Evolutionary conservation across 2,329 filamentous ascomycete species (phyloP).

Genomic region (Sporothrix inflata): DNA sequence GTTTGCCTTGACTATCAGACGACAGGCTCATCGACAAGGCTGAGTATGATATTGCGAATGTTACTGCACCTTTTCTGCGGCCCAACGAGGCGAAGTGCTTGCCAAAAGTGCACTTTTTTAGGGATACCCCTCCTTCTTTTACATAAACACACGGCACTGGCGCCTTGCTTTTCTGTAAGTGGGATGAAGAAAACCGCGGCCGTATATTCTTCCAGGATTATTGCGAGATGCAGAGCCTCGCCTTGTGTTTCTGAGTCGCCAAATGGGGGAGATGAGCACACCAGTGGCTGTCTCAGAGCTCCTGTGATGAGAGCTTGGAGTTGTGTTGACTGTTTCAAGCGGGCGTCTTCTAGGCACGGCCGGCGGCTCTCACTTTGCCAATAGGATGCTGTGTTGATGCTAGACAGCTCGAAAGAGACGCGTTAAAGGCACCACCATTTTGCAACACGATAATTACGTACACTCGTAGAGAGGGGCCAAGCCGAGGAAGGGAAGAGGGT

Average conservation of each 20-base stretch:
- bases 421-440: background rate
- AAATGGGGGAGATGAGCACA: background rate
- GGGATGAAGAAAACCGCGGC: background rate
- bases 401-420: background rate
- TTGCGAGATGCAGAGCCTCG: background rate
- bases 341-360: background rate
- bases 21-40: background rate
- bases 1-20: background rate
- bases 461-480: slow-evolving; percentile 8
- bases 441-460: background rate
- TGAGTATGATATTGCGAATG: background rate
- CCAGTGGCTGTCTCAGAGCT: background rate
- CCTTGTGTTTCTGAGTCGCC: background rate
- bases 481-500: slow-evolving; percentile 10
- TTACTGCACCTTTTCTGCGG: background rate
- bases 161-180: background rate
- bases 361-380: background rate
- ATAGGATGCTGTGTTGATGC: background rate
- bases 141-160: background rate
- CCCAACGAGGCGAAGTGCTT: background rate
- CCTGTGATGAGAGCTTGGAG: background rate
- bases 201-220: background rate
- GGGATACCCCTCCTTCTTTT: background rate
- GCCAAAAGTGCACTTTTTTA: background rate
- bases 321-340: background rate